Evolutionary conservation across 2,329 filamentous ascomycete genomes (phyloP).

Genomic region (Mycosphaerella sp.): DNA sequence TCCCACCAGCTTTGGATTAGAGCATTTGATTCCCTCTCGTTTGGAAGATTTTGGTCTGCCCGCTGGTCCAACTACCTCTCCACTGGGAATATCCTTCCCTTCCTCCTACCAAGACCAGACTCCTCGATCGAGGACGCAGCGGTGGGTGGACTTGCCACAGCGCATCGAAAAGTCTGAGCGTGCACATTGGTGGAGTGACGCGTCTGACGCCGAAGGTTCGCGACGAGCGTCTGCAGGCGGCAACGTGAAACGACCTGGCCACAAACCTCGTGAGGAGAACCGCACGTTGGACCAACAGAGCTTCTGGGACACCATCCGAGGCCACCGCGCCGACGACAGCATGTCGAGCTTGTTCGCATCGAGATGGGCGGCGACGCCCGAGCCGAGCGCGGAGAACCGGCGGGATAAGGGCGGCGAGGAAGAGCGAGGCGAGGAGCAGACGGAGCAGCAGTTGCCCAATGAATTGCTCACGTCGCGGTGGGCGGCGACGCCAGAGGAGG

Average conservation of each 20-base stretch:
- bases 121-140: conserved; percentile 29
- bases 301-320: conserved; percentile 41
- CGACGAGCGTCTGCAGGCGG: conserved; percentile 13
- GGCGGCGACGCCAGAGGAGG: conserved; percentile 21
- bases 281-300: conserved; percentile 46
- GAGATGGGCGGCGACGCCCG: conserved; percentile 28
- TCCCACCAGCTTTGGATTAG: conserved; percentile 30
- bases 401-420: conserved; percentile 2
- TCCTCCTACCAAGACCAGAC: conserved; percentile 22
- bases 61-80: conserved; percentile 11
- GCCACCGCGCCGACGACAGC: conserved; percentile 34
- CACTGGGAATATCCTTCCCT: conserved; percentile 12
- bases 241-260: conserved; percentile 18
- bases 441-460: conserved; percentile 11
- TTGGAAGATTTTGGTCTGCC: conserved; percentile 23
- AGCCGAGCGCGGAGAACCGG: conserved; percentile 11
- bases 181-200: conserved; percentile 79
- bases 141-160: conserved; percentile 31
- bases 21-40: conserved; percentile 32
- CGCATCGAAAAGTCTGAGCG: conserved; percentile 20
- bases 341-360: conserved; percentile 32
- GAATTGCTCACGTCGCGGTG: conserved; percentile 25
- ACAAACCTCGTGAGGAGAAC: conserved; percentile 40
- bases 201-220: conserved; percentile 43
- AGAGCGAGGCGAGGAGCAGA: conserved; percentile 1